Evolutionary conservation across 2,329 filamentous ascomycete genomes (phyloP).

Genomic region (Colletotrichum lentis): DNA sequence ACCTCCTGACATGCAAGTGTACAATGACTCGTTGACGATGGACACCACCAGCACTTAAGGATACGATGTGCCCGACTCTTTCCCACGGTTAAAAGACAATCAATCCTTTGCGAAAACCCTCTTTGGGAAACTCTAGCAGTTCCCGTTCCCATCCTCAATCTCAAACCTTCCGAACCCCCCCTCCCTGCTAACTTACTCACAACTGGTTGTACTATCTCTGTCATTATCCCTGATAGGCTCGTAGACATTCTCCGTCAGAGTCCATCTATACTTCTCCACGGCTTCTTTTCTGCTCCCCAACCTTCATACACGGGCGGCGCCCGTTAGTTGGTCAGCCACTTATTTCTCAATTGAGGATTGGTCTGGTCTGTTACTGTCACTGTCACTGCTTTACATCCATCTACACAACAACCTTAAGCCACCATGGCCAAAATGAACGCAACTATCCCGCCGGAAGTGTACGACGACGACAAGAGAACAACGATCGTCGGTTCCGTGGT

Average conservation of each 20-base stretch:
- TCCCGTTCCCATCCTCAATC: slow-evolving; percentile 9
- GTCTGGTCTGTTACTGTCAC: not conserved
- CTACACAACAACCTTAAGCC: not conserved
- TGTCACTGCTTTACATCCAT: not conserved
- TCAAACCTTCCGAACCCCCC: too few species aligned
- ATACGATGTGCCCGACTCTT: not conserved
- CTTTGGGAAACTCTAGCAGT: not conserved
- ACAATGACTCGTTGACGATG: slow-evolving; percentile 18
- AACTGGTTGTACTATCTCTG: not conserved
- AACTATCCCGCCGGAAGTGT: not conserved
- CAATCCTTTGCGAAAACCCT: slow-evolving; percentile 1
- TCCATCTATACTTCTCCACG: not conserved
- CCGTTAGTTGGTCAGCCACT: not conserved
- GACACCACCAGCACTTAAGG: not conserved
- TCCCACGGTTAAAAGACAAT: not conserved
- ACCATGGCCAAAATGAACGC: not conserved
- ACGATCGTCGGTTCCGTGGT: slow-evolving; percentile 37
- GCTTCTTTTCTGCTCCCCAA: not conserved
- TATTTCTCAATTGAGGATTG: not conserved
- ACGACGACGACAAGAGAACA: slow-evolving; percentile 31
- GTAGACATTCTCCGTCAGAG: not conserved
- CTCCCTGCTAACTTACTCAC: too few species aligned
- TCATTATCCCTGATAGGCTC: not conserved
- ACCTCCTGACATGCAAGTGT: not conserved
- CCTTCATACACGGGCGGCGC: not conserved